phyloP scores from a whole-genome alignment of 805 yeast species.

The Komagataella populi region DNA sequence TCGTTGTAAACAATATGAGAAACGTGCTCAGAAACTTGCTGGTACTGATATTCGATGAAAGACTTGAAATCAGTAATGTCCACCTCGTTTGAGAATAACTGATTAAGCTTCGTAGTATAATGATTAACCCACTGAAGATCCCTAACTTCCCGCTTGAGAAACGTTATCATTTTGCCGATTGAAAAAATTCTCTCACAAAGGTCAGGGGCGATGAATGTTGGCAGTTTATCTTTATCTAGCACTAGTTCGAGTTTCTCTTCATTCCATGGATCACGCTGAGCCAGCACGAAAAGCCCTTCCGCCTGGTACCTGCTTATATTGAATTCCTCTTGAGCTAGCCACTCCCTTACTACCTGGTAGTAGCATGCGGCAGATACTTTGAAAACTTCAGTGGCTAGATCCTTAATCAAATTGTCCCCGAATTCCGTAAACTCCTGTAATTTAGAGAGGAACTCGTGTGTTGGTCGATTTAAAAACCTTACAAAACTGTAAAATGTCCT shows the following conservation, averaged over 20 bases:
- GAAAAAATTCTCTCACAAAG: conserved; percentile 36
- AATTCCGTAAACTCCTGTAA: conserved; percentile 36
- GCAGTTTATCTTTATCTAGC: conserved; percentile 20
- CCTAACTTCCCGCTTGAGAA: conserved; percentile 48
- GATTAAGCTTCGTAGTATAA: conserved; percentile 9
- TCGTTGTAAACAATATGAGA: conserved; percentile 34
- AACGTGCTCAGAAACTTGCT: conserved; percentile 38
- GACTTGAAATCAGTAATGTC: background rate
- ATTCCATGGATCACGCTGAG: background rate
- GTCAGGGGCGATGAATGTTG: conserved; percentile 26
- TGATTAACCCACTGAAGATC: conserved; percentile 53
- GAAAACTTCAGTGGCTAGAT: conserved; percentile 30
- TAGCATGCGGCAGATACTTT: conserved; percentile 41
- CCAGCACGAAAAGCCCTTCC: conserved; percentile 46
- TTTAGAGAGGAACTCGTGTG: conserved; percentile 40
- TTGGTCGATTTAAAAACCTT: conserved; percentile 21
- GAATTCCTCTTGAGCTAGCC: conserved; percentile 58
- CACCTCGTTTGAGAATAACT: background rate
- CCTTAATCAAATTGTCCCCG: conserved; percentile 47
- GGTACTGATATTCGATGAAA: conserved; percentile 28
- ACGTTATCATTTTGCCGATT: conserved; percentile 62
- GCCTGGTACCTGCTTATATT: conserved; percentile 20
- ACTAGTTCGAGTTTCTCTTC: conserved; percentile 1
- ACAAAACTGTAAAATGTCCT: conserved; percentile 30
- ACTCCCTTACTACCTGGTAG: conserved; percentile 39